phyloP scores from a whole-genome alignment of 2,329 filamentous ascomycete genomes.

The Apiospora aurea region DNA sequence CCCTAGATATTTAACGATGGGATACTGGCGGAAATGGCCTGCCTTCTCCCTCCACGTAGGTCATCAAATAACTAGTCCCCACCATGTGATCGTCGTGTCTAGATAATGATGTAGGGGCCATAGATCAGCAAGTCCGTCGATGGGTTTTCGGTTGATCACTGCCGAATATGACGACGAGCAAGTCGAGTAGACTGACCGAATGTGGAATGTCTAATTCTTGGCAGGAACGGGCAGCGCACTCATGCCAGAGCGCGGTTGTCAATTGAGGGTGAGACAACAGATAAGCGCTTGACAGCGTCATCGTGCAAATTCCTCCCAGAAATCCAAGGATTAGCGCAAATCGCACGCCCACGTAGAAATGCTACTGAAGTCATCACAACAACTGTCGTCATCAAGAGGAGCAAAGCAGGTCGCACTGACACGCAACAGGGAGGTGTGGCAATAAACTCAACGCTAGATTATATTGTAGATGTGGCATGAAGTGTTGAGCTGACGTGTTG shows the following conservation, averaged over 20 bases:
- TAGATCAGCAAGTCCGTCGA: background rate
- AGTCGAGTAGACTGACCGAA: background rate
- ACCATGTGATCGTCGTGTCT: too few relatives aligned
- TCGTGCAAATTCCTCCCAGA: background rate
- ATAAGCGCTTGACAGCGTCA: background rate
- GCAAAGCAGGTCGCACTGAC: background rate
- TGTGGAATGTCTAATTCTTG: background rate
- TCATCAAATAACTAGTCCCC: background rate
- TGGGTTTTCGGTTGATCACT: background rate
- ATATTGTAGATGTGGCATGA: background rate
- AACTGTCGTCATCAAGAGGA: background rate
- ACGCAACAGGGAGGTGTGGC: background rate
- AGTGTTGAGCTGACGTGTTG: background rate
- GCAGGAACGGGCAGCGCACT: background rate
- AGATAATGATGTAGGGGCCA: too few relatives aligned
- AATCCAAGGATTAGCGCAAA: conserved; percentile 2
- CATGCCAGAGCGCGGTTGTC: conserved; percentile 4
- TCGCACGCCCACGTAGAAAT: background rate
- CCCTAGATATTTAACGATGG: background rate
- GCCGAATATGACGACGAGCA: background rate
- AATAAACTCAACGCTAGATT: background rate
- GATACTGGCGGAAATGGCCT: background rate
- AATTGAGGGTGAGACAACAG: background rate
- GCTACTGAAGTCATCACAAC: background rate
- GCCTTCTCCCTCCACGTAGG: background rate